These are phyloP conservation scores for Phytophthora sansomeana DNA, from an alignment of 352 stramenopile genomes.

Conservation along the genomic window DNA sequence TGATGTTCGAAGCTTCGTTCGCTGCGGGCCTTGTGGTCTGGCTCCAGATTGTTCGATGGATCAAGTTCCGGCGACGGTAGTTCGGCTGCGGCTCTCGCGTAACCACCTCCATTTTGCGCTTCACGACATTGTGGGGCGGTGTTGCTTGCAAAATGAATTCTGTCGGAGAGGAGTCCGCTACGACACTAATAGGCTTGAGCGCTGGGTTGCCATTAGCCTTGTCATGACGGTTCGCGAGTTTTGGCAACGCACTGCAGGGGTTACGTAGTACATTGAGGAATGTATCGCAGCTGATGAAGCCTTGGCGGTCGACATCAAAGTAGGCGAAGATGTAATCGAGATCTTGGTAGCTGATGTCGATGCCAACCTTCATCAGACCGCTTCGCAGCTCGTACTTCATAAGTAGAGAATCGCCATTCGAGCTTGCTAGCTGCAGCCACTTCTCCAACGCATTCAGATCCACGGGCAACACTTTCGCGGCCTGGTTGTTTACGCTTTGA, in stretches of 20 bases:
- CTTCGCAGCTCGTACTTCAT: conserved; percentile 71
- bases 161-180: neutral
- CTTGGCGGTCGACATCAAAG: conserved; percentile 70
- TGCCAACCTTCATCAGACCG: conserved; percentile 57
- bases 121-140: conserved; percentile 8
- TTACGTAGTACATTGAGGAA: conserved; percentile 72
- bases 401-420: conserved; percentile 52
- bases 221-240: neutral
- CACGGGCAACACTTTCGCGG: conserved; percentile 1
- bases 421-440: conserved; percentile 48
- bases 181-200: neutral
- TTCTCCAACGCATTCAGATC: conserved; percentile 54
- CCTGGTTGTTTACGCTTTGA: conserved; percentile 8
- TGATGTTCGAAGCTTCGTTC: neutral
- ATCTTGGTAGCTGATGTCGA: conserved; percentile 71
- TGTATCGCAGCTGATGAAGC: conserved; percentile 76
- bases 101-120: neutral
- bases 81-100: conserved; percentile 19
- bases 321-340: conserved; percentile 73
- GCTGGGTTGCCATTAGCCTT: conserved; percentile 1
- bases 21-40: conserved; percentile 4
- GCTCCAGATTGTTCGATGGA: conserved; percentile 30
- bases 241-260: conserved; percentile 19
- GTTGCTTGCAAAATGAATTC: neutral
- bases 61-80: conserved; percentile 34